These are phyloP conservation scores for Yamadazyma ubonensis DNA, from an alignment of 805 yeast genomes.

Conservation along the genomic window DNA sequence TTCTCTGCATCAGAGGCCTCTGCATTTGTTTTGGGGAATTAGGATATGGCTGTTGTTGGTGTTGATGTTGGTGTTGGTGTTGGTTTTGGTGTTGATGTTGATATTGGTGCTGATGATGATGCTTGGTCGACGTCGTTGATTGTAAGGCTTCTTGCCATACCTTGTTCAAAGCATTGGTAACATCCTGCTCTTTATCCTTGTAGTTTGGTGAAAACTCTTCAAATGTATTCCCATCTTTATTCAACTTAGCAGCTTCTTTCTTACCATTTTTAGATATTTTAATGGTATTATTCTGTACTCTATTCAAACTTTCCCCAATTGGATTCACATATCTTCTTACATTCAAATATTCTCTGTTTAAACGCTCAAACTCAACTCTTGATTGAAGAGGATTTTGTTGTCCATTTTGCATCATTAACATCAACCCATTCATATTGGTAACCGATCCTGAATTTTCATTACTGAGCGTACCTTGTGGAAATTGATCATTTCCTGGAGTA, in stretches of 20 bases:
- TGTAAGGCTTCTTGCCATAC: slow-evolving; percentile 44
- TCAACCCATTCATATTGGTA: slow-evolving; percentile 27
- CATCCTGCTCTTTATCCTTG: slow-evolving; percentile 32
- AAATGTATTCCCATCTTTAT: slow-evolving; percentile 29
- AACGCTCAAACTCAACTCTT: slow-evolving; percentile 74
- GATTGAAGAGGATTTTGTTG: slow-evolving; percentile 53
- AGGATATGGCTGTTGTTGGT: slow-evolving; percentile 7
- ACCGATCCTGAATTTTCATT: slow-evolving; percentile 10
- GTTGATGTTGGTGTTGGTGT: slow-evolving; percentile 11
- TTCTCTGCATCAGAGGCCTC: slow-evolving; percentile 22
- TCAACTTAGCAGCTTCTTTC: slow-evolving; percentile 8
- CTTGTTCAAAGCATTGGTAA: slow-evolving; percentile 23
- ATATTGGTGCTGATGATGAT: slow-evolving; percentile 3
- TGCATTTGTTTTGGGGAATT: slow-evolving; percentile 14
- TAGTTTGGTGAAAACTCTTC: slow-evolving; percentile 33
- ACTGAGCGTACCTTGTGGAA: slow-evolving; percentile 1
- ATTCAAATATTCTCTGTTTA: slow-evolving; percentile 70
- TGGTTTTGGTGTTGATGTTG: slow-evolving; percentile 3
- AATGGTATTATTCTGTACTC: slow-evolving; percentile 35
- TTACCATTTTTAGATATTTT: slow-evolving; percentile 24
- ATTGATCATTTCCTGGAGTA: slow-evolving; percentile 12
- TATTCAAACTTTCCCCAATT: slow-evolving; percentile 56
- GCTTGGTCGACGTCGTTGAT: slow-evolving; percentile 16
- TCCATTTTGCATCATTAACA: slow-evolving; percentile 28
- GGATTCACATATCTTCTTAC: slow-evolving; percentile 73